phyloP scores from a whole-genome alignment of 2,329 filamentous ascomycete species.

The Cladosporium sp. region DNA sequence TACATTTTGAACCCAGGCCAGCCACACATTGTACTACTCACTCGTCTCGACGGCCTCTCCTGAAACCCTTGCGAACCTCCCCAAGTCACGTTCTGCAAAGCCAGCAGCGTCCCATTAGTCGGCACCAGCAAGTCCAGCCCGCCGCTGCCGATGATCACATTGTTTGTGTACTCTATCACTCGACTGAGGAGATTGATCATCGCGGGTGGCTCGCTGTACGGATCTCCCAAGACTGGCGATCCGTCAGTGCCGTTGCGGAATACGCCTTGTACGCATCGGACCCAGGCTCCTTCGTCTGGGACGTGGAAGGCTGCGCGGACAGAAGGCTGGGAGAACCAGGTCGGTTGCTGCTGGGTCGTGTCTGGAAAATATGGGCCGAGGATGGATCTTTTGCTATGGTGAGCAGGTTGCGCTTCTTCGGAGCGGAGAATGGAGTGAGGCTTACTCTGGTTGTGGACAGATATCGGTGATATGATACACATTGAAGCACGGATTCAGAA shows the following conservation, averaged over 20 bases:
- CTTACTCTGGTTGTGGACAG: constrained; percentile 26
- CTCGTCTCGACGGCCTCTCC: constrained; percentile 34
- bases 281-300: constrained; percentile 6
- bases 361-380: no score
- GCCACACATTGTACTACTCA: neutral
- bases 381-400: no score
- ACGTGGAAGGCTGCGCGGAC: constrained; percentile 13
- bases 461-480: constrained; percentile 30
- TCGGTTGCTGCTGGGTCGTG: constrained; percentile 30
- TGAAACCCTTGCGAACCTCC: constrained; percentile 46
- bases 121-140: constrained; percentile 47
- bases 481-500: constrained; percentile 32
- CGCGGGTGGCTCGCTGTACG: constrained; percentile 37
- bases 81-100: constrained; percentile 53
- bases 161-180: constrained; percentile 50
- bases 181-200: constrained; percentile 36
- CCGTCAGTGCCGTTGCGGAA: constrained; percentile 21
- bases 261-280: constrained; percentile 13
- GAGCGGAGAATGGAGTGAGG: neutral
- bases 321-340: constrained; percentile 32
- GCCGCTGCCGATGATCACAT: constrained; percentile 47
- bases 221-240: constrained; percentile 19
- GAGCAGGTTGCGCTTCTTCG: no score
- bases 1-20: neutral
- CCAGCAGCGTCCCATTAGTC: constrained; percentile 49